phyloP scores from a whole-genome alignment of 2,329 filamentous ascomycete genomes.

The Cladosporium sp. region DNA sequence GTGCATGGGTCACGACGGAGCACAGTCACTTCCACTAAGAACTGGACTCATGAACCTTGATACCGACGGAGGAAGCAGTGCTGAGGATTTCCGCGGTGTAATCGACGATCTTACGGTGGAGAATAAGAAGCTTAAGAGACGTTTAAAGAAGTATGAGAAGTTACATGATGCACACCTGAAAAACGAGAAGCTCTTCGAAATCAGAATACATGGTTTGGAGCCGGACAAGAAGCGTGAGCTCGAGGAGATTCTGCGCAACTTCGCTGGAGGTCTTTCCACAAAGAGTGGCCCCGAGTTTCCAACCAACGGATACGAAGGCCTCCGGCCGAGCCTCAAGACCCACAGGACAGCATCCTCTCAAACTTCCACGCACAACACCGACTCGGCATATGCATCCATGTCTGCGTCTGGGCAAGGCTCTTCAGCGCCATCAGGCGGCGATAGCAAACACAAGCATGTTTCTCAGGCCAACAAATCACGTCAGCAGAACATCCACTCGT shows the following conservation, averaged over 20 bases:
- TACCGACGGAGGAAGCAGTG: constrained; percentile 51
- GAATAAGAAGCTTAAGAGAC: constrained; percentile 72
- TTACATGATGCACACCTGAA: constrained; percentile 61
- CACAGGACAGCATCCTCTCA: constrained; percentile 59
- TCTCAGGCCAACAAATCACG: constrained; percentile 28
- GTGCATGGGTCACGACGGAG: constrained; percentile 8
- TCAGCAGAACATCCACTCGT: constrained; percentile 62
- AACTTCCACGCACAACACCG: constrained; percentile 39
- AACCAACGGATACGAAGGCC: constrained; percentile 30
- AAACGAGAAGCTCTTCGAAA: constrained; percentile 76
- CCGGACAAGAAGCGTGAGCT: constrained; percentile 70
- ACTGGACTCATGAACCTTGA: constrained; percentile 38
- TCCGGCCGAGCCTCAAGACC: constrained; percentile 46
- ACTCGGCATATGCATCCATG: constrained; percentile 61
- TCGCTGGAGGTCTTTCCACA: constrained; percentile 59
- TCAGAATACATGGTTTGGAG: constrained; percentile 70
- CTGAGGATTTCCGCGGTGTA: constrained; percentile 72
- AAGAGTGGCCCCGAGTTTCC: constrained; percentile 34
- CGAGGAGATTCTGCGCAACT: constrained; percentile 66
- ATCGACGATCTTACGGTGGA: constrained; percentile 84
- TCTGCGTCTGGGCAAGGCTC: constrained; percentile 45
- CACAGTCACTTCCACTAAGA: constrained; percentile 19
- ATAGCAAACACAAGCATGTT: constrained; percentile 22
- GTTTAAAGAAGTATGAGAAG: constrained; percentile 66
- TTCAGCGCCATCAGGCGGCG: constrained; percentile 33